A percentile compares a stretch with the other conserved stretches of the same genome.
Evolutionary conservation across 2,329 filamentous ascomycete genomes (phyloP).

Genomic region (Alternaria arborescens): DNA sequence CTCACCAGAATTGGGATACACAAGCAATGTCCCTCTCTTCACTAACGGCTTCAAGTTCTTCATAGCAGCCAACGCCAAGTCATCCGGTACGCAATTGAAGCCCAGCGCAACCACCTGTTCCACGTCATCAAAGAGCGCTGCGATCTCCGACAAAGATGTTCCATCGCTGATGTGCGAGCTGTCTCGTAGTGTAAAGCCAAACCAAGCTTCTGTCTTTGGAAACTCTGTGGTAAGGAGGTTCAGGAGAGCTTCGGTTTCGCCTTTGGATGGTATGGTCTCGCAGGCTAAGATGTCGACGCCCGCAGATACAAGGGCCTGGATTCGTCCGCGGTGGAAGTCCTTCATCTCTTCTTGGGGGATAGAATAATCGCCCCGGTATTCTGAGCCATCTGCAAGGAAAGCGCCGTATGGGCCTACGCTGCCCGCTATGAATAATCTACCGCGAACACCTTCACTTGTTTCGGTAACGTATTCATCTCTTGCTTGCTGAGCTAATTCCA

Average conservation of each 20-base stretch:
- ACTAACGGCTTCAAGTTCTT: conserved; percentile 41
- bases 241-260: conserved; percentile 52
- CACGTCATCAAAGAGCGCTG: conserved; percentile 36
- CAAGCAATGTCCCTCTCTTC: conserved; percentile 44
- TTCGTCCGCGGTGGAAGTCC: conserved; percentile 55
- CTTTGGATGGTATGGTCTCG: conserved; percentile 56
- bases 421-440: conserved; percentile 52
- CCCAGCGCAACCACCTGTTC: conserved; percentile 54
- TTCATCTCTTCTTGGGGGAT: conserved; percentile 45
- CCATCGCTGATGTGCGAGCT: conserved; percentile 53
- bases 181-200: conserved; percentile 54
- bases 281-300: conserved; percentile 56
- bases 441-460: neutral
- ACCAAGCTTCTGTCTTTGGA: conserved; percentile 49
- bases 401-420: conserved; percentile 60
- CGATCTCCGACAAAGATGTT: conserved; percentile 47
- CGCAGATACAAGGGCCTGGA: conserved; percentile 52
- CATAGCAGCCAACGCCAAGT: conserved; percentile 47
- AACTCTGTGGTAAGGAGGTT: conserved; percentile 53
- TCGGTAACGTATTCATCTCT: conserved; percentile 41
- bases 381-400: conserved; percentile 57
- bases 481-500: conserved; percentile 52
- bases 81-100: conserved; percentile 56
- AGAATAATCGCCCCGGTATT: conserved; percentile 57
- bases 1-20: conserved; percentile 60